Evolutionary conservation across 23 red algal genomes (phyloP).

Genomic region (Chondrus crispus): DNA sequence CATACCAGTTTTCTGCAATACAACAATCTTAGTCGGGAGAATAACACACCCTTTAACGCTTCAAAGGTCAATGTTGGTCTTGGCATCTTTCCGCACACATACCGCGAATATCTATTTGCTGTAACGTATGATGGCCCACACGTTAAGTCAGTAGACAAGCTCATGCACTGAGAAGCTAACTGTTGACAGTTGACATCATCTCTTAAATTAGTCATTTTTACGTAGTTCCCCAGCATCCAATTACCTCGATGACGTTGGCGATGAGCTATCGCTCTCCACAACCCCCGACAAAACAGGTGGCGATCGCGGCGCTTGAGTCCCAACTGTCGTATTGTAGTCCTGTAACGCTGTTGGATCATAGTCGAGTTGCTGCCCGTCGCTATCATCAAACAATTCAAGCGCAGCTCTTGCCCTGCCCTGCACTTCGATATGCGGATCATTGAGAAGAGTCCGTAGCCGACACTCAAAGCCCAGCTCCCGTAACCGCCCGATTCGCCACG

Average conservation of each 20-base stretch:
- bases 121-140: too few species aligned
- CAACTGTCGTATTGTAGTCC: conserved; percentile 8
- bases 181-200: too few species aligned
- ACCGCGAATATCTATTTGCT: too few species aligned
- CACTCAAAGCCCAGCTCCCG: conserved; percentile 53
- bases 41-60: too few species aligned
- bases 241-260: background rate
- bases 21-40: too few species aligned
- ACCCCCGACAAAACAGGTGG: conserved; percentile 19
- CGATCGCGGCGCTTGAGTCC: conserved; percentile 10
- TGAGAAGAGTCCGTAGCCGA: conserved; percentile 45
- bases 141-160: too few species aligned
- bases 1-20: too few species aligned
- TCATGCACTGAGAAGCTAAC: too few species aligned
- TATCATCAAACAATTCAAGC: conserved; percentile 52
- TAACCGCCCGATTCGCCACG: conserved; percentile 59
- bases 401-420: conserved; percentile 53
- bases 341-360: conserved; percentile 44
- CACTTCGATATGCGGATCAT: conserved; percentile 61
- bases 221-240: too few species aligned
- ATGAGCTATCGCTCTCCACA: conserved; percentile 39
- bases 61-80: too few species aligned
- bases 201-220: too few species aligned
- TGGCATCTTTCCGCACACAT: too few species aligned
- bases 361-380: conserved; percentile 40